Base-by-base conservation (phyloP, 345 rosid species). In the Noccaea caerulescens region DNA sequence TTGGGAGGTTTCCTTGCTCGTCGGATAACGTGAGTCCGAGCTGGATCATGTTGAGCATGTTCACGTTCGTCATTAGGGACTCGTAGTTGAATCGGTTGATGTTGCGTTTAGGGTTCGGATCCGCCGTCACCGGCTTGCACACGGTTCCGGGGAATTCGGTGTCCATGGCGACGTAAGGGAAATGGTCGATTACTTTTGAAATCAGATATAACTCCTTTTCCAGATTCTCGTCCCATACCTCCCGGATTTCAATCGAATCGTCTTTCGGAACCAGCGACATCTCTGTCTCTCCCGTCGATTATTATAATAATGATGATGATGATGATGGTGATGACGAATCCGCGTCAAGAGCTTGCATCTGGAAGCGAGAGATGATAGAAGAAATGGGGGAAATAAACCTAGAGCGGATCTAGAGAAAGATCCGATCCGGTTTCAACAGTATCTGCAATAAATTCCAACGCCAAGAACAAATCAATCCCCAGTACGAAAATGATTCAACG, bases 91-190 rank as follows among this genome's bases (percentile, higher is more conserved):
- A 82, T 9, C 87, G 92, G 62, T 65, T 54, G 20, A 76, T 92
- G 62, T 65, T 54, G 20, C 77, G 72, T 46, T 16, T 72, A 14
- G 57, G 72, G 84, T 80, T 80, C 69, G 80, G 80, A 81, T 45
- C 54, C 66, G 66, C 69, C 64, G 90, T 88, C 2, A 92, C 83
- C 0, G 88, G 80, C n/a, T 90, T 86, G 64, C 88, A 67, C 3
- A 82, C 90, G 18, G 83, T 73, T 45, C 98, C 98, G 0, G 93
- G 98, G 64, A 92, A 92, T 78, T 92, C 96, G 0, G 93, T 91
- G 68, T 91, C 97, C 96, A 91, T 91, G 3, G 96, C 98, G 3
- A 92, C 76, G 61, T 66, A 87, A 7, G 85, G 89, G 77, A 61
- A 87, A 38, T 80, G 82, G 65, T 87, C 89, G 8, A 92, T 86